Evolutionary conservation across 1,284 basidiomycete genomes (phyloP).

Genomic region (Leccinum pallidistipes): DNA sequence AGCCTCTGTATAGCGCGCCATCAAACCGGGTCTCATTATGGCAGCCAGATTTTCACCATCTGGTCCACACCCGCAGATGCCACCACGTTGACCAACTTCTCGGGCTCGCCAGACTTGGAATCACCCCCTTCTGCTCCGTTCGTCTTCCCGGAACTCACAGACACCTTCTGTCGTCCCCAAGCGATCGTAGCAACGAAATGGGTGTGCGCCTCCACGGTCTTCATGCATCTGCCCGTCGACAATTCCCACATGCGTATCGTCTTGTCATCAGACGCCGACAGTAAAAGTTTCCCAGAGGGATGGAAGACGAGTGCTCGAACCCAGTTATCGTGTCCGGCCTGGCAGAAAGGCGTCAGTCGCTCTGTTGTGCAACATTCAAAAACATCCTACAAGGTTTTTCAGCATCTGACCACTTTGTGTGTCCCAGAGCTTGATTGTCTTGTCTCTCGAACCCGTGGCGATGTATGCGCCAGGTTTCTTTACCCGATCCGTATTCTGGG

Average conservation of each 20-base stretch:
- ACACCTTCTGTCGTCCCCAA: slow-evolving; percentile 67
- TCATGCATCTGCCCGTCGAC: slow-evolving; percentile 75
- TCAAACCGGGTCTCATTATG: slow-evolving; percentile 34
- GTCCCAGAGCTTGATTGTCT: slow-evolving; percentile 89
- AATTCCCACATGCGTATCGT: slow-evolving; percentile 90
- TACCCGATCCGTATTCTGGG: slow-evolving; percentile 44
- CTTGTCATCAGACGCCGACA: slow-evolving; percentile 90
- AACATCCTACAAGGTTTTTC: slow-evolving; percentile 51
- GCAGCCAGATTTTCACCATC: slow-evolving; percentile 62
- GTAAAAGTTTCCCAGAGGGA: slow-evolving; percentile 81
- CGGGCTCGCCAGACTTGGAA: slow-evolving; percentile 41
- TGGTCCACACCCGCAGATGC: slow-evolving; percentile 84
- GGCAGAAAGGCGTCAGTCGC: slow-evolving; percentile 13
- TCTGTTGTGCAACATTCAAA: neutral
- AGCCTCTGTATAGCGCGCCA: slow-evolving; percentile 3
- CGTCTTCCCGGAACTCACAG: slow-evolving; percentile 32
- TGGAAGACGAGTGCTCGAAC: slow-evolving; percentile 82
- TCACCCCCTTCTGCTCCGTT: slow-evolving; percentile 39
- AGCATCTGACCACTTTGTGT: slow-evolving; percentile 72
- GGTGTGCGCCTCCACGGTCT: slow-evolving; percentile 82
- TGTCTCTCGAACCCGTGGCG: slow-evolving; percentile 85
- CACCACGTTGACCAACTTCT: slow-evolving; percentile 73
- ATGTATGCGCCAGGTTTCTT: slow-evolving; percentile 59
- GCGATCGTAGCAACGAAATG: slow-evolving; percentile 85
- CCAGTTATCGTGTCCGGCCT: slow-evolving; percentile 86